phyloP scores from a whole-genome alignment of 768 basidiomycete genomes.

The Panaeolus papilionaceus region DNA sequence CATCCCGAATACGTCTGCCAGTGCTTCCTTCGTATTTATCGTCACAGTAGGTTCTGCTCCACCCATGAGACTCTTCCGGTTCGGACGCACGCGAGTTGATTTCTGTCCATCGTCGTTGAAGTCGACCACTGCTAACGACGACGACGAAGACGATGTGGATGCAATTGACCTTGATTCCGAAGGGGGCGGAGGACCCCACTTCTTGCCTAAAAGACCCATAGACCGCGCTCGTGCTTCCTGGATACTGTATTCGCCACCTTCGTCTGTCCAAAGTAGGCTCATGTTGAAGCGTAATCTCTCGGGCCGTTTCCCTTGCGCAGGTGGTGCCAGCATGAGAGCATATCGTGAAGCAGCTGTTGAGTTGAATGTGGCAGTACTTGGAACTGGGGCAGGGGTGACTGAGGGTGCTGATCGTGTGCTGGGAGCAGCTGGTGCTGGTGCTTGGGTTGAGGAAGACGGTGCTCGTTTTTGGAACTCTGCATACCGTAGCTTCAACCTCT shows the following conservation, averaged over 20 bases:
- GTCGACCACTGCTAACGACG: conserved; percentile 50
- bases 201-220: conserved; percentile 84
- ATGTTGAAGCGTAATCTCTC: conserved; percentile 77
- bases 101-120: conserved; percentile 67
- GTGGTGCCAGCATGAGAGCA: conserved; percentile 76
- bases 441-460: conserved; percentile 36
- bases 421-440: conserved; percentile 18
- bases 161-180: conserved; percentile 40
- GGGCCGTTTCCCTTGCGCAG: conserved; percentile 68
- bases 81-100: conserved; percentile 46
- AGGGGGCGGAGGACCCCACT: conserved; percentile 74
- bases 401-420: conserved; percentile 25
- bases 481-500: conserved; percentile 83
- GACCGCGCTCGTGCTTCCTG: conserved; percentile 84
- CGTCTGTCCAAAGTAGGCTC: conserved; percentile 73
- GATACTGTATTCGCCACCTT: conserved; percentile 82
- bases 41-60: conserved; percentile 86
- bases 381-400: conserved; percentile 26
- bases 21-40: conserved; percentile 95
- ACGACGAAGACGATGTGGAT: conserved; percentile 42
- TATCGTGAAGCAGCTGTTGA: conserved; percentile 61
- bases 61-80: conserved; percentile 52
- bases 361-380: conserved; percentile 35
- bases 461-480: conserved; percentile 76
- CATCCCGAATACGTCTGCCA: conserved; percentile 94